phyloP scores from a whole-genome alignment of 139 green algal genomes.

The Chlorella sp. region DNA sequence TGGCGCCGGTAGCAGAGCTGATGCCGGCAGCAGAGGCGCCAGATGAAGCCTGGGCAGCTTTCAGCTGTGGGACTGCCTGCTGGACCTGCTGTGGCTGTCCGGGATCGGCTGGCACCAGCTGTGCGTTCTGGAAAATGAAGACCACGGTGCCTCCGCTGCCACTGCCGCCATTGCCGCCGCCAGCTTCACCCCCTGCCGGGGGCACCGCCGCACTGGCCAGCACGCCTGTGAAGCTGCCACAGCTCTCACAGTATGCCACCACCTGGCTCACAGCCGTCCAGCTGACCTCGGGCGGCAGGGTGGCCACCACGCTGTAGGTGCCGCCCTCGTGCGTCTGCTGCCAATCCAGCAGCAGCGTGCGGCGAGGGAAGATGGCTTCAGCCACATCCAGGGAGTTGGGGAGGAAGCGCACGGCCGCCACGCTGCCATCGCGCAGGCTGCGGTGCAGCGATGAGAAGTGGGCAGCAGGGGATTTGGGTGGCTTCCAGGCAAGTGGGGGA shows the following conservation, averaged over 20 bases:
- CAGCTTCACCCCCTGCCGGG: too few species aligned
- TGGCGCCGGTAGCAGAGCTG: background rate
- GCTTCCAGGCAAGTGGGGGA: too few species aligned
- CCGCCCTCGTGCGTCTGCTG: background rate
- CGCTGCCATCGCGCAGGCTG: too few species aligned
- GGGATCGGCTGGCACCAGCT: background rate
- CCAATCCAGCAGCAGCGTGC: too few species aligned
- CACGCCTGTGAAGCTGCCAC: background rate
- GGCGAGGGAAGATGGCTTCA: too few species aligned
- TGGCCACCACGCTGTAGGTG: background rate
- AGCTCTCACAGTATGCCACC: background rate
- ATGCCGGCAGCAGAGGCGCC: background rate
- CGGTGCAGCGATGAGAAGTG: too few species aligned
- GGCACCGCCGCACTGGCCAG: background rate
- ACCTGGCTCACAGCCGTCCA: background rate
- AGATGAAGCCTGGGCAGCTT: background rate
- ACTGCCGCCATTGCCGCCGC: background rate
- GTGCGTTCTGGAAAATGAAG: background rate
- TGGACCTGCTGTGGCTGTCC: background rate
- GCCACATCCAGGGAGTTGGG: too few species aligned
- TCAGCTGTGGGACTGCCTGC: background rate
- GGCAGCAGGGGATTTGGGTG: too few species aligned
- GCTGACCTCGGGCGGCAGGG: background rate
- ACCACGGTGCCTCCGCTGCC: background rate
- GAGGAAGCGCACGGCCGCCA: too few species aligned